Conservation (phyloP, 116 monocot species). For the Cymodocea nodosa region DNA sequence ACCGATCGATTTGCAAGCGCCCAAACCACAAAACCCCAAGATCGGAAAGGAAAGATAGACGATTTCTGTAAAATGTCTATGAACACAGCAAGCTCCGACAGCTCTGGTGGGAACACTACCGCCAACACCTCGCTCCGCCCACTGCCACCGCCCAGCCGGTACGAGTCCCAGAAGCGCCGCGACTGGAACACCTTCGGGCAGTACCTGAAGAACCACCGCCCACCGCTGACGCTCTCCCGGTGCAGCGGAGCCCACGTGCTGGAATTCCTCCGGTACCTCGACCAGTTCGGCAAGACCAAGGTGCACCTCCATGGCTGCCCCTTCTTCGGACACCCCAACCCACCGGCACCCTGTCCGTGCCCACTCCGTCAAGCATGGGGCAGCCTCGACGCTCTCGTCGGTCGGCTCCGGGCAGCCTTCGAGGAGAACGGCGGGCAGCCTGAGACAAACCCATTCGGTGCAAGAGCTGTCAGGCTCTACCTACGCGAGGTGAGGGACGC, state of each 20-base stretch:
- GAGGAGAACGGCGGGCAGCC: slow-evolving; percentile 83
- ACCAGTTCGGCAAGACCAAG: slow-evolving; percentile 83
- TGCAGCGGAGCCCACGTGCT: slow-evolving; percentile 93
- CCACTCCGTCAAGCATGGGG: slow-evolving; percentile 85
- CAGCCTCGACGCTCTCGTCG: slow-evolving; percentile 76
- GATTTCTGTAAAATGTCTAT: background rate
- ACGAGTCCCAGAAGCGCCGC: slow-evolving; percentile 86
- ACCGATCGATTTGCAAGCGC: too few relatives aligned
- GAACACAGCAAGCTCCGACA: slow-evolving; percentile 17
- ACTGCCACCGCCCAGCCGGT: slow-evolving; percentile 36
- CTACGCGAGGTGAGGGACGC: slow-evolving; percentile 59
- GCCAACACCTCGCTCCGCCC: background rate
- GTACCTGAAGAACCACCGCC: slow-evolving; percentile 81
- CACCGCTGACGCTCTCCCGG: slow-evolving; percentile 59
- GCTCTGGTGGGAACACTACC: slow-evolving; percentile 20
- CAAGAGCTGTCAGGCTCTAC: slow-evolving; percentile 67
- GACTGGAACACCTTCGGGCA: slow-evolving; percentile 92
- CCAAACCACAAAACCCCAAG: too few relatives aligned
- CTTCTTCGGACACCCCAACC: slow-evolving; percentile 72
- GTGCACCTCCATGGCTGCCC: slow-evolving; percentile 60
- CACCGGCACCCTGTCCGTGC: slow-evolving; percentile 79
- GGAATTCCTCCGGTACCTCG: slow-evolving; percentile 47
- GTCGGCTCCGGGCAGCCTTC: slow-evolving; percentile 83
- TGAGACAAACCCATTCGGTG: slow-evolving; percentile 77
- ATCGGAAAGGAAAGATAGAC: background rate